Evolutionary conservation across 148 eudicot genomes (phyloP).

Genomic region (Camellia sinensis): DNA sequence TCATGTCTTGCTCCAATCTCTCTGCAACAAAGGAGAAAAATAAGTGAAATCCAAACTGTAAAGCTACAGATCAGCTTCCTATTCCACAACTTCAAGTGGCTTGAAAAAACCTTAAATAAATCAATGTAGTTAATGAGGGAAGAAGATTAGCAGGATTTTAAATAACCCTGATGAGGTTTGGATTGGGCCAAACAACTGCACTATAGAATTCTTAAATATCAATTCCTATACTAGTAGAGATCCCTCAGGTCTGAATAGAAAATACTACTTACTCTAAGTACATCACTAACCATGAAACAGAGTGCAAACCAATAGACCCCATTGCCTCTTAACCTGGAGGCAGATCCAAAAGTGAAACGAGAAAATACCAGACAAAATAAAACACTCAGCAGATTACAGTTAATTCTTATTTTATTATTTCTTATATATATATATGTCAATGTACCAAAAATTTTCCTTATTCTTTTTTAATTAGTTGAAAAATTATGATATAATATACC

Average conservation of each 20-base stretch:
- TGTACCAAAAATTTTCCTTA: background rate
- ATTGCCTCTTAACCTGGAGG: background rate
- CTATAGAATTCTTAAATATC: background rate
- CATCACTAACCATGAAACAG: background rate
- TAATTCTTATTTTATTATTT: background rate
- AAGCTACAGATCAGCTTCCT: background rate
- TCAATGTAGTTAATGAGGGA: background rate
- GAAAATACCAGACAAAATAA: background rate
- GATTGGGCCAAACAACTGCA: background rate
- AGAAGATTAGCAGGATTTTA: background rate
- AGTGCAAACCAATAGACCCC: background rate
- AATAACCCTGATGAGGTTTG: background rate
- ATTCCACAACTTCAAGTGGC: background rate
- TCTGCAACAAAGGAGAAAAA: slow-evolving; percentile 43
- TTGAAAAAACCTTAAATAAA: background rate
- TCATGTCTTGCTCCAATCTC: slow-evolving; percentile 82
- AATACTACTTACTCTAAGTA: background rate
- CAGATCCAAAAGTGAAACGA: no score
- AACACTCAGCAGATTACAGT: background rate
- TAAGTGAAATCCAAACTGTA: slow-evolving; percentile 1
- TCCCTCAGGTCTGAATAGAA: background rate
- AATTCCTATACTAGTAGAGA: background rate
- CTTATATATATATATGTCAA: background rate
- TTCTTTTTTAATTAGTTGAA: background rate
- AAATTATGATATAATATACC: background rate